These are phyloP conservation scores for Fraxinus latifolia DNA, from an alignment of 305 asterid genomes.

Conservation along the genomic window DNA sequence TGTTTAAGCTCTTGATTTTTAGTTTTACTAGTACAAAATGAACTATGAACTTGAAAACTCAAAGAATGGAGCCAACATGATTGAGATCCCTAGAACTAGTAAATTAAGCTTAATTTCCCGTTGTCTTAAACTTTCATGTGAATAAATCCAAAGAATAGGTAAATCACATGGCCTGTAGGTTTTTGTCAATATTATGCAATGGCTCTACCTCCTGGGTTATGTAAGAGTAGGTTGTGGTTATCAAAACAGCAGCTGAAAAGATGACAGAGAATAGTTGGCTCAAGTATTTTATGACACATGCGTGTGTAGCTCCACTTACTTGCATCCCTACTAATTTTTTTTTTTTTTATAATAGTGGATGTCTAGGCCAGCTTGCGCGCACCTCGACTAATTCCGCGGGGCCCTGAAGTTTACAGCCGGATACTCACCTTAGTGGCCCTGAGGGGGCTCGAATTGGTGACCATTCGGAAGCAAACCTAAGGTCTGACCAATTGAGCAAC, in stretches of 20 bases:
- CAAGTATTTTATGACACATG: background rate
- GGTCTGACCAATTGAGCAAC: too few relatives aligned
- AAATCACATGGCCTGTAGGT: background rate
- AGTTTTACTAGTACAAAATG: background rate
- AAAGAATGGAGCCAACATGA: background rate
- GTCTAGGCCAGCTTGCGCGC: too few relatives aligned
- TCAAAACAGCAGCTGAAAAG: background rate
- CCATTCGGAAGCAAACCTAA: too few relatives aligned
- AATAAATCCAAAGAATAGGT: background rate
- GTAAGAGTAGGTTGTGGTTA: background rate
- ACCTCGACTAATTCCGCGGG: too few relatives aligned
- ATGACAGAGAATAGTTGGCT: background rate
- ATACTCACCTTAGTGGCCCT: too few relatives aligned
- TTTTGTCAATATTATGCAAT: background rate
- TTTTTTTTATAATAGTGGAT: too few relatives aligned
- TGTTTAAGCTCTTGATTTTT: background rate
- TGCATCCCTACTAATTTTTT: background rate
- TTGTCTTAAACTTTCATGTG: background rate
- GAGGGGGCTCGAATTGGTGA: too few relatives aligned
- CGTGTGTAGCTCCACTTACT: background rate
- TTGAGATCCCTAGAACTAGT: background rate
- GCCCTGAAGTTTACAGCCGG: too few relatives aligned
- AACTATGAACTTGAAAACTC: constrained; percentile 1
- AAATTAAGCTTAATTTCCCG: background rate
- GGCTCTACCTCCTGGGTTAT: background rate